Evolutionary conservation across 768 basidiomycete genomes (phyloP), one percentile per base, ranked within the genome.

Genomic region (Mycena vulgaris): DNA sequence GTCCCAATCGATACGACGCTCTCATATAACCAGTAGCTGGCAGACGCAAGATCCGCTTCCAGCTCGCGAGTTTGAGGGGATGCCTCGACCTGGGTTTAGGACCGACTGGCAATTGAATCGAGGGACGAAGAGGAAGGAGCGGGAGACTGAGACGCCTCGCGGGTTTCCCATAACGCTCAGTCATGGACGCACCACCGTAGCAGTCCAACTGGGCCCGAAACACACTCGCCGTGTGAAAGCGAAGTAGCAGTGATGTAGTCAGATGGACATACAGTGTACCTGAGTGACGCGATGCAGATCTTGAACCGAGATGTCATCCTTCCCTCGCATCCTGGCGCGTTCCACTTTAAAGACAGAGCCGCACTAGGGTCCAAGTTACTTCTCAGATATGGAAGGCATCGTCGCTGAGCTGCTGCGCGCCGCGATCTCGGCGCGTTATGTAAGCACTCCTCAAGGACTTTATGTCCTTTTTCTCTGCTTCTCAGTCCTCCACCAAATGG

Each of bases 171-270:
- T 86, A 39, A 70, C 73, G n/a, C 70, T 87, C 63, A 75, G 37
- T 25, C 81, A 81, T 31, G 83, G 84, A 1, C 79, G 78, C 13
- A 82, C 84, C 27, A 78, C 75, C 10, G 75, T 64, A 2, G 73
- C 80, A 0, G 78, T 86, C 5, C 83, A 84, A 37, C 69, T 81
- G 31, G 86, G 86, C n/a, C 84, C 82, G 4, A 84, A 76, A 68
- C 78, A 75, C 25, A 76, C 57, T 52, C 66, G 73, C 23, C 79
- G 73, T 21, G 75, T 70, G 35, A 74, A 74, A 33, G 56, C 27
- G 28, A 52, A 49, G 30, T 39, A 23, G 35, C 19, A 21, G 5
- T n/a, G 28, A 9, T 17, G 39, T 30, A 5, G 13, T 17, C 35
- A 3, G 39, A 8, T 16, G 39, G 10, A n/a, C n/a, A n/a, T n/a